A percentile compares a stretch with the other conserved stretches of the same genome.
These are phyloP conservation scores for Daphne laureola DNA, from an alignment of 441 rosid genomes.

Conservation along the genomic window DNA sequence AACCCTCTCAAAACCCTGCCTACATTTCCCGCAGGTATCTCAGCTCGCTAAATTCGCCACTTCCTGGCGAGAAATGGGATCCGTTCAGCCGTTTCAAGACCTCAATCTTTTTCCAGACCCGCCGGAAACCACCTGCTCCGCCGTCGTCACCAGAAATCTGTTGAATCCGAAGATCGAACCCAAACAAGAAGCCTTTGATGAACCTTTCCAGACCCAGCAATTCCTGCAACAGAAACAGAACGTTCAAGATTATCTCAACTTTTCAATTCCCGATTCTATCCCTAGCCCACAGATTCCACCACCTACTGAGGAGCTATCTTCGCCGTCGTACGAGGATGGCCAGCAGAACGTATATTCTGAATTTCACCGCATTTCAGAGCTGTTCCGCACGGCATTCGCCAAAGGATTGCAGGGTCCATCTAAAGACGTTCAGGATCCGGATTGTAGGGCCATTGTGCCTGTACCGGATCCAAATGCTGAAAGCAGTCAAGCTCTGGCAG, in stretches of 20 bases:
- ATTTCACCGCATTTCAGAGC: conserved; percentile 48
- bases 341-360: conserved; percentile 44
- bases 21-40: neutral
- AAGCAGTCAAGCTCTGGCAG: conserved; percentile 6
- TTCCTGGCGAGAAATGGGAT: conserved; percentile 40
- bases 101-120: conserved; percentile 45
- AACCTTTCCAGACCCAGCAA: conserved; percentile 13
- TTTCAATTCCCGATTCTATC: conserved; percentile 20
- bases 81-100: conserved; percentile 50
- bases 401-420: conserved; percentile 24
- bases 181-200: conserved; percentile 50
- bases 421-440: conserved; percentile 39
- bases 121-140: conserved; percentile 6
- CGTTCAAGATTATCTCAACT: neutral
- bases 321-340: conserved; percentile 16
- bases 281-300: conserved; percentile 21
- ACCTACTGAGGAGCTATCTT: conserved; percentile 12
- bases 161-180: conserved; percentile 48
- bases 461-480: conserved; percentile 19
- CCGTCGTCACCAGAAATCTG: conserved; percentile 4
- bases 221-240: conserved; percentile 6
- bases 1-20: conserved; percentile 7
- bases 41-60: neutral
- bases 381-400: conserved; percentile 60
- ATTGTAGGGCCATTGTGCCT: conserved; percentile 58